These are phyloP conservation scores for Podaxis sp. DNA, from an alignment of 768 basidiomycete species.

Conservation along the genomic window DNA sequence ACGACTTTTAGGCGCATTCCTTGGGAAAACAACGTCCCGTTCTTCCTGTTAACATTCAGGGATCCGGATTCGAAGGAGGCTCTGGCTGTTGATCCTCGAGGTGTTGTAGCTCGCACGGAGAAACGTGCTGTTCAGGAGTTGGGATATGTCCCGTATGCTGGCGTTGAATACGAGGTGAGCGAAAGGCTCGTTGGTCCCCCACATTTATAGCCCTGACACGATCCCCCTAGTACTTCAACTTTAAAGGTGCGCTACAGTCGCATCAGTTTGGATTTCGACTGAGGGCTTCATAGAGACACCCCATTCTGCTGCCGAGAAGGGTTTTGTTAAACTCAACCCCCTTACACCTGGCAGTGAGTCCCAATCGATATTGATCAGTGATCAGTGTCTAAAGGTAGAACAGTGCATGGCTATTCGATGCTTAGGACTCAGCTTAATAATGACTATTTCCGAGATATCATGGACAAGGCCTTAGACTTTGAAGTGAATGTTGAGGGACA, in stretches of 20 bases:
- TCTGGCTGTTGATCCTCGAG: constrained; percentile 81
- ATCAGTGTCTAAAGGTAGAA: background rate
- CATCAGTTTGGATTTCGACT: background rate
- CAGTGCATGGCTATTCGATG: constrained; percentile 97
- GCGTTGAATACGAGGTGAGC: constrained; percentile 89
- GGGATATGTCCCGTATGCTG: constrained; percentile 72
- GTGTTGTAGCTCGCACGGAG: constrained; percentile 60
- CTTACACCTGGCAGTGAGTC: constrained; percentile 90
- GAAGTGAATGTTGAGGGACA: constrained; percentile 84
- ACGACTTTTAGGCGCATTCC: constrained; percentile 85
- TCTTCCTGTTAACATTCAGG: constrained; percentile 89
- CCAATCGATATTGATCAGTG: constrained; percentile 1
- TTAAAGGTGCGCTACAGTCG: constrained; percentile 59
- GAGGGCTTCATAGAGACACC: constrained; percentile 66
- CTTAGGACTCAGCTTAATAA: constrained; percentile 88
- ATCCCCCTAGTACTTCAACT: constrained; percentile 74
- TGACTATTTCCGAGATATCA: constrained; percentile 86
- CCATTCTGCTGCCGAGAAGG: constrained; percentile 70
- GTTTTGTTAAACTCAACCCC: constrained; percentile 69
- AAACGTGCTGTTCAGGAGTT: constrained; percentile 19
- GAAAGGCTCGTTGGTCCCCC: background rate
- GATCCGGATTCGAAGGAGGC: constrained; percentile 83
- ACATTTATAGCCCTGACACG: constrained; percentile 9
- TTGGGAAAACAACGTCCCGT: constrained; percentile 89
- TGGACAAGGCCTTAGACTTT: constrained; percentile 71